Evolutionary conservation across 768 basidiomycete genomes (phyloP), one percentile per base, ranked within the genome.

Genomic region (Podaxis pistillaris): DNA sequence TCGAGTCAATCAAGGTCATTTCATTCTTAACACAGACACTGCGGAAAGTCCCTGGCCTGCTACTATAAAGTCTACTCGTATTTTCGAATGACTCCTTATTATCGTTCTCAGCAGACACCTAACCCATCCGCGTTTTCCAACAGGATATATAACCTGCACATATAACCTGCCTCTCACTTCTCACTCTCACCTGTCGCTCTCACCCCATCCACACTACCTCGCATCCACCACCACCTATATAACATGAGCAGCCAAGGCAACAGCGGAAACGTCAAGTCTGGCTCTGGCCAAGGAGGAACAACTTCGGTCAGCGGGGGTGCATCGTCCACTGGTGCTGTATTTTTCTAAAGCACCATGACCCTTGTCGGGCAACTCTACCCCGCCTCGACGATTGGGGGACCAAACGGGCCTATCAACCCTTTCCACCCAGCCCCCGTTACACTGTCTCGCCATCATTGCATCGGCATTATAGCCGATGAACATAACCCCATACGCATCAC

Each of bases 271-370:
- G 74, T 73, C 63, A 76, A 75, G 67, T 68, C 68, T 57, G 66
- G 67, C 64, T 66, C 63, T 68, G 67, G 52, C 38, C 62, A 69
- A 63, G 73, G 76, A 47, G 75, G 78, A 44, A 71, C 75, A 57
- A 76, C 76, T 24, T 77, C 79, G 12, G 80, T 87, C 60, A 79
- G 79, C 60, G 79, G 79, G 15, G 78, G 78, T 50, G 85, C 86
- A 49, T 77, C 80, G 44, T 72, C 78, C 17, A 80, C 76, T 30
- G 86, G 81, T 49, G 78, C 86, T 53, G 81, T 85, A 38, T 86
- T 88, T 76, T 88, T 88, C 76, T 88, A 72, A 78, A 41, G 8
- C 38, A 17, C 19, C 50, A 74, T 67, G 9, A 56, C 59, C 68
- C 56, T 61, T 59, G 63, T 54, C 65, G 60, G 56, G 58, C 66